Evolutionary conservation across 148 eudicot species (phyloP).

Genomic region (Chenopodium quinoa): DNA sequence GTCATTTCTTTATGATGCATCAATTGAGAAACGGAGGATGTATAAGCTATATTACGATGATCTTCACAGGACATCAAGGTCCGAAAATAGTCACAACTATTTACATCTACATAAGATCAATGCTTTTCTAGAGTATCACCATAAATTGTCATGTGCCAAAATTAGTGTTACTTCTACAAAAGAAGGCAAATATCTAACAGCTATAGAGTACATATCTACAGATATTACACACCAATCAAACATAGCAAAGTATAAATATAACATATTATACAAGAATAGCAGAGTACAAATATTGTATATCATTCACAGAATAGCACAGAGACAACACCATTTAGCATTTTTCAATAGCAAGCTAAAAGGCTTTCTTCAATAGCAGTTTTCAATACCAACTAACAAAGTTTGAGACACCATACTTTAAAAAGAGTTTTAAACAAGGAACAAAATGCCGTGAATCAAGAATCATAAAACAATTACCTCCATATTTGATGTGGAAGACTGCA

Average conservation of each 20-base stretch:
- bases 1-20: no score
- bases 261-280: no score
- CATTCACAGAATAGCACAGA: background rate
- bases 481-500: constrained; percentile 18
- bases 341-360: background rate
- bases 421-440: background rate
- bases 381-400: background rate
- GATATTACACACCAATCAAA: no score
- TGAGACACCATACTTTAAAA: background rate
- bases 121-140: background rate
- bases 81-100: background rate
- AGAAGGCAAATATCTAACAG: background rate
- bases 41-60: background rate
- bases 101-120: background rate
- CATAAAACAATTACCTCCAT: constrained; percentile 15
- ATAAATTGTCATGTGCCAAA: background rate
- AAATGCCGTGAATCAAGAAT: background rate
- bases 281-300: background rate
- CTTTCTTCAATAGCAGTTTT: background rate
- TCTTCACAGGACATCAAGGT: background rate
- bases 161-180: background rate
- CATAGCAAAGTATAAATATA: no score
- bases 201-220: background rate
- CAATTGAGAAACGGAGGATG: no score
- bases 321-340: background rate